A percentile compares a stretch with the other conserved stretches of the same genome.
Conservation (phyloP, 1,284 basidiomycete species). For the Ceratobasidium theobromae region DNA sequence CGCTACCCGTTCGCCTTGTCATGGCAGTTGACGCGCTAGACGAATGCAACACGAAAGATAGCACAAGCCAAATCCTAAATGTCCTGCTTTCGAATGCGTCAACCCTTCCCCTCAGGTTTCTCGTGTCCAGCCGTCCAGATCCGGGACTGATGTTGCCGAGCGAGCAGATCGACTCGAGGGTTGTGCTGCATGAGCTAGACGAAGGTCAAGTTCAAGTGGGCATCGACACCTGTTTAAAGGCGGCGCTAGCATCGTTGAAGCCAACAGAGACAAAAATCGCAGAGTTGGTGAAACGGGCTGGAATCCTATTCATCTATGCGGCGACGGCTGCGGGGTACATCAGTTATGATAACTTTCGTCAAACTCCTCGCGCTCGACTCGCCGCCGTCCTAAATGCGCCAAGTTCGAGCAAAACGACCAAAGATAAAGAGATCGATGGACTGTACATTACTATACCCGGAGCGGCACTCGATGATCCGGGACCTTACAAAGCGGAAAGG, state of each 20-base stretch:
- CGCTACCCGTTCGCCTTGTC: background rate
- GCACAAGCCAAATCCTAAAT: background rate
- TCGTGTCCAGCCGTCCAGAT: slow-evolving; percentile 33
- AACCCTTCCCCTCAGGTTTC: slow-evolving; percentile 17
- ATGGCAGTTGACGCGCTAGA: slow-evolving; percentile 32
- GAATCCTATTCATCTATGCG: background rate
- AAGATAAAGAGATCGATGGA: background rate
- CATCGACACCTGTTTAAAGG: background rate
- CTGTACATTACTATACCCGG: background rate
- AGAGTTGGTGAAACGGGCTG: background rate
- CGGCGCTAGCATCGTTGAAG: background rate
- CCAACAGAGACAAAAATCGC: background rate
- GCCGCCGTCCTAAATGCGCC: background rate
- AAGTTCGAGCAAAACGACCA: no score
- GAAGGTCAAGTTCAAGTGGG: background rate
- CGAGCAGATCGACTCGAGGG: background rate
- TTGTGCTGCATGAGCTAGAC: background rate
- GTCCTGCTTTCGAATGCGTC: background rate
- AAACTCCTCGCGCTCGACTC: background rate
- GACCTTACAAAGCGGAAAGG: background rate
- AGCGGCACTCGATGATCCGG: background rate
- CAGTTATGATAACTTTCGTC: background rate
- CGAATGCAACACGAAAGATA: slow-evolving; percentile 20
- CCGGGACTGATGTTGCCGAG: background rate
- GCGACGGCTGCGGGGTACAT: background rate